phyloP scores from a whole-genome alignment of 139 green algal species.

The Chlorella ohadii region DNA sequence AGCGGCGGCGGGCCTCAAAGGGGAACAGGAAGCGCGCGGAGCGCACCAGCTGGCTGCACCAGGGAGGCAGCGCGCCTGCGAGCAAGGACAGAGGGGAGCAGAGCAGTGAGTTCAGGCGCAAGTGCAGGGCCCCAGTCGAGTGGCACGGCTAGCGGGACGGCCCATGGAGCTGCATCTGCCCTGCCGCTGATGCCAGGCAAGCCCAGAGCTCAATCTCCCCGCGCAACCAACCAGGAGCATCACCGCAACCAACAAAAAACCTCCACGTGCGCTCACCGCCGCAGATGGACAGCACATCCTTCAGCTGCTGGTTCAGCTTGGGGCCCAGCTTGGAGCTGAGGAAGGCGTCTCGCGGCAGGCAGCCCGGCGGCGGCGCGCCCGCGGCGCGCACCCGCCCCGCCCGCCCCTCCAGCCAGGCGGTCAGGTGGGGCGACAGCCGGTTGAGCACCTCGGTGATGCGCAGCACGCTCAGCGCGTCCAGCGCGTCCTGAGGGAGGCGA shows the following conservation, averaged over 20 bases:
- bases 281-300: slow-evolving; percentile 94
- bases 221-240: too few species aligned
- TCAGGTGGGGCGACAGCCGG: slow-evolving; percentile 39
- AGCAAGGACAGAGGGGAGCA: neutral
- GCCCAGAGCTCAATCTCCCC: too few species aligned
- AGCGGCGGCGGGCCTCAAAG: slow-evolving; percentile 84
- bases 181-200: too few species aligned
- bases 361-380: slow-evolving; percentile 28
- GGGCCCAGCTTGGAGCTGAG: slow-evolving; percentile 85
- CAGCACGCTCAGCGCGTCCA: slow-evolving; percentile 75
- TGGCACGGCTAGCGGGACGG: too few species aligned
- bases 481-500: slow-evolving; percentile 4
- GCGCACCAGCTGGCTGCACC: slow-evolving; percentile 77
- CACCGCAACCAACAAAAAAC: too few species aligned
- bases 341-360: slow-evolving; percentile 77
- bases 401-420: slow-evolving; percentile 27
- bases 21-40: slow-evolving; percentile 87
- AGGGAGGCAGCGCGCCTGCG: slow-evolving; percentile 76
- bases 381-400: neutral
- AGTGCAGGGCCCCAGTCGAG: too few species aligned
- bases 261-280: slow-evolving; percentile 50
- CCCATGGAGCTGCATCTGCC: too few species aligned
- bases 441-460: slow-evolving; percentile 80
- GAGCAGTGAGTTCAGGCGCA: neutral
- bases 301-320: slow-evolving; percentile 92